Evolutionary conservation across 2,329 filamentous ascomycete species (phyloP), one percentile per base, ranked within the genome.

Genomic region (Aurifilum marmelostoma): DNA sequence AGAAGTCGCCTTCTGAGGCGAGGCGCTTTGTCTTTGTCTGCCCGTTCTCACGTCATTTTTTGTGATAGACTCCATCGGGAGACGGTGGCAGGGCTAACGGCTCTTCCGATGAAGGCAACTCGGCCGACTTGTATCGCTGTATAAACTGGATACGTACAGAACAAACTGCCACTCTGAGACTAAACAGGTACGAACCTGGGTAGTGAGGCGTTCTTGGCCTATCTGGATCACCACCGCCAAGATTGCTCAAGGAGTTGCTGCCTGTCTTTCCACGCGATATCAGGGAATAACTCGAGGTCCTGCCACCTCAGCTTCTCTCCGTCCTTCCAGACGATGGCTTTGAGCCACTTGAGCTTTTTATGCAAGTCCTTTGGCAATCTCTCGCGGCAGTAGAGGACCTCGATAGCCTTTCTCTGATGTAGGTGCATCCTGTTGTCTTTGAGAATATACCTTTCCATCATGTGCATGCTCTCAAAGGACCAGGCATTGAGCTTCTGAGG

Each of bases 381-480:
- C 24, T 72, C 71, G 41, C 73, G 66, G 3, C 75, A 72, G 65
- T 76, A 75, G 8, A 80, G 73, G 43, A 75, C 71, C 39, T 71
- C 69, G 37, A 80, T 73, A 43, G 76, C 77, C 52, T 77, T 74
- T 18, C 77, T 71, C 70, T 80, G 79, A 21, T 70, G 47, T 39
- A 73, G 52, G 1, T 75, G 69, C 61, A 80, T 71, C 29, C 76
- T 67, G 64, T 74, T 73, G 67, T 80, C 78, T 68, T 73, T 77
- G 4, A 78, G 47, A 21, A 79, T 63, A 52, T 74, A 80, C 9
- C 79, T 73, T 60, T 80, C 79, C 78, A 80, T 79, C 32, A 78
- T 67, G 18, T 71, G 70, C 2, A 69, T 39, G 24, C 69, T 75
- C 67, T 76, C 74, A 65, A 80, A 80, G 0, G 75, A 78, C 79